phyloP scores from a whole-genome alignment of 73 alveolate genomes.

The Durusdinium trenchii region DNA sequence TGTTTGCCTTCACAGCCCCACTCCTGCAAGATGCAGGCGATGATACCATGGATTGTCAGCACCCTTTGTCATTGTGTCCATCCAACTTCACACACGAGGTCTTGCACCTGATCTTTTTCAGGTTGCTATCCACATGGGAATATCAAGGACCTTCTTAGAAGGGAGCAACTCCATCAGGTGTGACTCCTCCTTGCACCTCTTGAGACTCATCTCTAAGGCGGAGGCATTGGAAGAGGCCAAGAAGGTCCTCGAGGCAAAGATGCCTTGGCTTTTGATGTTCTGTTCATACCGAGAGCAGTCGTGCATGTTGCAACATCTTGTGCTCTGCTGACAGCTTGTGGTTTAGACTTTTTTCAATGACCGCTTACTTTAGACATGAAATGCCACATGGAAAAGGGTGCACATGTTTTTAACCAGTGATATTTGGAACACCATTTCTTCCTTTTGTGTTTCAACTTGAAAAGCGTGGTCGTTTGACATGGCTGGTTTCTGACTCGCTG shows the following conservation, averaged over 20 bases:
- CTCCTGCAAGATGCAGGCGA: no score
- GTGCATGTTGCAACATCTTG: neutral
- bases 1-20: no score
- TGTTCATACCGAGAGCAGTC: neutral
- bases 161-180: no score
- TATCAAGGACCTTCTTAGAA: no score
- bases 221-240: slow-evolving; percentile 66
- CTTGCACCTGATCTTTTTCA: no score
- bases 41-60: no score
- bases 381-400: neutral
- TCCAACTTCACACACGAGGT: no score
- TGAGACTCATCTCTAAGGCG: neutral
- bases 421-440: neutral
- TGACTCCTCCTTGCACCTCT: neutral
- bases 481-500: no score
- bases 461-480: neutral
- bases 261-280: neutral
- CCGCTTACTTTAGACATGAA: neutral
- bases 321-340: neutral
- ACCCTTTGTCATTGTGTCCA: no score
- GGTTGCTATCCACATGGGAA: no score
- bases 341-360: neutral
- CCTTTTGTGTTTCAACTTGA: neutral
- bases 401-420: no score
- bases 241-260: slow-evolving; percentile 48